Base-by-base conservation (phyloP, 1,284 basidiomycete species). In the Moniliella sp. region DNA sequence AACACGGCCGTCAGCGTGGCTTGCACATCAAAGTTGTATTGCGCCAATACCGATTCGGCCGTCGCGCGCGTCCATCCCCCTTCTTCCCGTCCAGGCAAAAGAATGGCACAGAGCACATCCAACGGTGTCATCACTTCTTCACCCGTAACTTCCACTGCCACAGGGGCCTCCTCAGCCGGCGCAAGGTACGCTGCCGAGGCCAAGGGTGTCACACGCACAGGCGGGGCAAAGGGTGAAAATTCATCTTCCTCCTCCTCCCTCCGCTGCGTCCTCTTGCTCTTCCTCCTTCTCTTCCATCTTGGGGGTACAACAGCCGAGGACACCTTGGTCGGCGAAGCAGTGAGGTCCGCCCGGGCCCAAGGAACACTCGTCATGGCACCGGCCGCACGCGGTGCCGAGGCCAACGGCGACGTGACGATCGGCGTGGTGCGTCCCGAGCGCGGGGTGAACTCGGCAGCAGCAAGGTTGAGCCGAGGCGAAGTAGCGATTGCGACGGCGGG, bases 41-140 rank as follows among this genome's bases (percentile, higher is more conserved):
- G 69, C 15, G 75, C 74, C 4, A 97, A 69, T 0, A 86, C 86
- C 39, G 91, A 83, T 61, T 94, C 88, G 3, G 94, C 69, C 54
- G 93, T 83, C 4, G 76, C 76, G 2, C 80, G 75, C 0, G 83
- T 77, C 51, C 50, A 54, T 4, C 18, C 30, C 16, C n/a, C 16
- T 13, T 18, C 29, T 12, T 17, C 36, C 26, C 36, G 41, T 18
- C 40, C 45, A n/a, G 45, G 41, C 3, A 38, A 42, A 56, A 94
- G 93, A 21, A 97, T 80, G 19, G 80, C 84, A 49, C 73, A 76
- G 13, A 97, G 73, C 25, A 94, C 82, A 51, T 94, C 88, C 46
- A 97, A 78, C 0, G 88, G 88, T 1, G 86, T 88, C 79, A 94
- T 88, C 19, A 81, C 80, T 46, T 79, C 75, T 0, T 75, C 33